Evolutionary conservation across 306 rosid genomes (phyloP).

Genomic region (Acacia crassicarpa): DNA sequence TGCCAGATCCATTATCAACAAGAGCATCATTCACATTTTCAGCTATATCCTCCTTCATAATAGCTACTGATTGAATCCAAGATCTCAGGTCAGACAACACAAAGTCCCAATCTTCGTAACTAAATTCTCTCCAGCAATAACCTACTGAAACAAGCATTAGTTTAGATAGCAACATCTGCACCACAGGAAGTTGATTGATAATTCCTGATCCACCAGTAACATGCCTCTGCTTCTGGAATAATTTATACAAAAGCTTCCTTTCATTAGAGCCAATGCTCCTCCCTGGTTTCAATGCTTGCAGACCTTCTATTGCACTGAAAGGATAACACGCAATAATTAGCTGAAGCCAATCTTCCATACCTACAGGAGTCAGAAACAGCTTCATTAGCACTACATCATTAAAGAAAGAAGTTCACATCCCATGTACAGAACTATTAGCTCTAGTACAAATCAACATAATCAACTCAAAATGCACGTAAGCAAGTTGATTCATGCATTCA

Average conservation of each 20-base stretch:
- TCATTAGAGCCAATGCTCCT: conserved; percentile 63
- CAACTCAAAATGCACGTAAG: not conserved
- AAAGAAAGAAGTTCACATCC: conserved; percentile 27
- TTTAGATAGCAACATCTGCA: conserved; percentile 79
- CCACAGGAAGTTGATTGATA: conserved; percentile 63
- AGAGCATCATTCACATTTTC: conserved; percentile 69
- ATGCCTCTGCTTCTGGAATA: conserved; percentile 81
- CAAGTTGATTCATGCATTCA: not conserved
- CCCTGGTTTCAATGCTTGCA: conserved; percentile 54
- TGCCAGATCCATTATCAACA: conserved; percentile 39
- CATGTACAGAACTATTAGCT: conserved; percentile 13
- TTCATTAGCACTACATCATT: conserved; percentile 20
- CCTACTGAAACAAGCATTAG: conserved; percentile 80
- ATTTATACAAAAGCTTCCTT: conserved; percentile 61
- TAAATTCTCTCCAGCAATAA: conserved; percentile 83
- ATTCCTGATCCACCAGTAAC: conserved; percentile 55
- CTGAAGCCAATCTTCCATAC: conserved; percentile 84
- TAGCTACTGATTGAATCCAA: conserved; percentile 86
- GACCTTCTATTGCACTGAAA: conserved; percentile 52
- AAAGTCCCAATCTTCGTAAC: conserved; percentile 90
- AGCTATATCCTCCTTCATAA: conserved; percentile 81
- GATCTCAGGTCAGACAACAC: conserved; percentile 61
- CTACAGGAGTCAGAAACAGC: conserved; percentile 47
- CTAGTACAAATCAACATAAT: conserved; percentile 6
- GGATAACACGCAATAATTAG: conserved; percentile 88